Base-by-base conservation (phyloP, 805 yeast species). In the Suhomyces tanzawaensis region DNA sequence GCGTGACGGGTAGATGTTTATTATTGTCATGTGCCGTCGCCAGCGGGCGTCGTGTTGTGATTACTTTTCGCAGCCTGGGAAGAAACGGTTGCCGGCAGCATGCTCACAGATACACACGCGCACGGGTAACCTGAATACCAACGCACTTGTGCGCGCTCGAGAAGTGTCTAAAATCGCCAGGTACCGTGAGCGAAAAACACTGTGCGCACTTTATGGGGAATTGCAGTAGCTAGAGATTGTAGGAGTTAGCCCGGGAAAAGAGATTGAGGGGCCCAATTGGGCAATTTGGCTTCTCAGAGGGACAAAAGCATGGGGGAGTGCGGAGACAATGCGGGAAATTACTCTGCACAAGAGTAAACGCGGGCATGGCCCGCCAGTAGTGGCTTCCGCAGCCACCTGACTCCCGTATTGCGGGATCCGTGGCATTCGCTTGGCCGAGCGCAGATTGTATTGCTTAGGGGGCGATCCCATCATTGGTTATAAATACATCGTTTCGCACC, bases 401-500 rank as follows among this genome's bases (percentile, higher is more conserved):
- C 34, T 18, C 26, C 34, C 34, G 14, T 15, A 17, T 12, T 21
- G 17, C 34, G 28, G 28, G 6, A 25, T 25, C 19, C 28, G 8
- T 18, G 34, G 19, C 19, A 32, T 32, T 32, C 33, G 23, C 24
- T 30, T 30, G 33, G 33, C 25, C 18, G 7, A 14, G 24, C 24
- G 8, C 33, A 24, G 33, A 18, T n/a, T n/a, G n/a, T n/a, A n/a
- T n/a, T n/a, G n/a, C 27, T 24, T 8, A n/a, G 27, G 19, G 36
- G 36, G 29, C n/a, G 25, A 11, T 25, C 36, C 29, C 29, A 18
- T 15, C n/a, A 16, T 25, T n/a, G 21, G 16, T 34, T 36, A 36
- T 36, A 36, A 36, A 36, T 30, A 29, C 34, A 29, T 19, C 35
- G 27, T 27, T 37, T 36, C 44, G 44, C 44, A 40, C 44, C 4